Evolutionary conservation across 2,329 filamentous ascomycete species (phyloP), one percentile per base, ranked within the genome.

Genomic region (Zopfia rhizophila): DNA sequence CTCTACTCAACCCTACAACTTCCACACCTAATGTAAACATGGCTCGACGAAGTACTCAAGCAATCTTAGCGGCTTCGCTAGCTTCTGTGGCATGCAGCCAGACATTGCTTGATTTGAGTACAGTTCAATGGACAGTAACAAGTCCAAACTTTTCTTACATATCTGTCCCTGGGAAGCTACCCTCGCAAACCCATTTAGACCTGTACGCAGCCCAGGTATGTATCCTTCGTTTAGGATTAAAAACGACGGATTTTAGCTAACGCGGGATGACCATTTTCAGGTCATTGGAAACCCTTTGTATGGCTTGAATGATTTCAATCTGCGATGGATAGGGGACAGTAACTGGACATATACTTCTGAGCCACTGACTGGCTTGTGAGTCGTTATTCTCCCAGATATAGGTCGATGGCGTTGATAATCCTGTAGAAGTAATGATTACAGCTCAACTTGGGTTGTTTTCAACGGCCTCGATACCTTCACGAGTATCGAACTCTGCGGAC

Each of bases 281-380:
- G 73, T 82, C 3, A 84, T 85, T 51, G 76, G 74, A 45, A 70
- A 81, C 63, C 77, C 71, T n/a, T 78, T 83, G 44, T 77, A 77
- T 55, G 82, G 80, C 2, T 65, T 83, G 1, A 85, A 84, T 48
- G 82, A 86, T 55, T 83, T 84, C 56, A 72, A 84, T 43, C 73
- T 83, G 12, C 77, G 82, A 17, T 86, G 83, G 82, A 74, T 87
- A 18, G 75, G 75, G n/a, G 72, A 75, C 56, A 70, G 71, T 11
- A 82, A 86, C 58, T 87, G 84, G 83, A 86, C 81, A 1, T 87
- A 86, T 57, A 79, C 75, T 1, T 78, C 77, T n/a, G 69, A 65
- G 6, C 68, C 70, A 0, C 66, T 85, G 3, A 43, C 30, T 5
- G 21, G 31, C n/a, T 23, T 61, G 58, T 61, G 24, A 45, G 50